These are phyloP conservation scores for Oenanthe javanica DNA, from an alignment of 140 eudicot genomes.

Conservation along the genomic window DNA sequence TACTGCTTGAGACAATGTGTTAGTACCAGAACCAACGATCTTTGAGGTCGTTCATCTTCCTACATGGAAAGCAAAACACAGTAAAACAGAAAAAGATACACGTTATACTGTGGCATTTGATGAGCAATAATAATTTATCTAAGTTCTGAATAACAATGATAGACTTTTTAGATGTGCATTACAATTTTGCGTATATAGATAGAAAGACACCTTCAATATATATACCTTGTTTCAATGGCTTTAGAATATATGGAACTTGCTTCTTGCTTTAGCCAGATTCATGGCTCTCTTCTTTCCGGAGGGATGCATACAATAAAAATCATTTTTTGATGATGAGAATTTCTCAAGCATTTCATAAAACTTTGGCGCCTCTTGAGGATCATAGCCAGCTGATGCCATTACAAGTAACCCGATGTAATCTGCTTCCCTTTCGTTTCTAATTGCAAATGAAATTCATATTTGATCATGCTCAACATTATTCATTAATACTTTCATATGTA, in stretches of 20 bases:
- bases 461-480: too few relatives aligned
- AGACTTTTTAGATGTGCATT: background rate
- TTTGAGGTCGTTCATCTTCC: too few relatives aligned
- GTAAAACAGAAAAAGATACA: background rate
- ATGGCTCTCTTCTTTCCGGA: conserved; percentile 77
- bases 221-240: conserved; percentile 43
- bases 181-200: background rate
- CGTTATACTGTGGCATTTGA: background rate
- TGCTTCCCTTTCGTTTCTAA: conserved; percentile 89
- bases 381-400: conserved; percentile 80
- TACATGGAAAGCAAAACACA: too few relatives aligned
- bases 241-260: conserved; percentile 53
- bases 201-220: background rate
- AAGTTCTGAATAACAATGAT: background rate
- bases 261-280: conserved; percentile 55
- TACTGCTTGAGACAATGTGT: too few relatives aligned
- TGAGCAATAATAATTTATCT: background rate
- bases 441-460: background rate
- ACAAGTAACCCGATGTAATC: conserved; percentile 79
- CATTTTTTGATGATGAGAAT: conserved; percentile 15
- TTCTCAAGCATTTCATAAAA: conserved; percentile 66
- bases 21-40: too few relatives aligned
- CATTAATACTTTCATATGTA: background rate
- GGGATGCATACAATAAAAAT: conserved; percentile 78
- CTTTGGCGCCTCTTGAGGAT: conserved; percentile 67